Evolutionary conservation across 306 rosid genomes (phyloP).

Genomic region (Quercus dentata): DNA sequence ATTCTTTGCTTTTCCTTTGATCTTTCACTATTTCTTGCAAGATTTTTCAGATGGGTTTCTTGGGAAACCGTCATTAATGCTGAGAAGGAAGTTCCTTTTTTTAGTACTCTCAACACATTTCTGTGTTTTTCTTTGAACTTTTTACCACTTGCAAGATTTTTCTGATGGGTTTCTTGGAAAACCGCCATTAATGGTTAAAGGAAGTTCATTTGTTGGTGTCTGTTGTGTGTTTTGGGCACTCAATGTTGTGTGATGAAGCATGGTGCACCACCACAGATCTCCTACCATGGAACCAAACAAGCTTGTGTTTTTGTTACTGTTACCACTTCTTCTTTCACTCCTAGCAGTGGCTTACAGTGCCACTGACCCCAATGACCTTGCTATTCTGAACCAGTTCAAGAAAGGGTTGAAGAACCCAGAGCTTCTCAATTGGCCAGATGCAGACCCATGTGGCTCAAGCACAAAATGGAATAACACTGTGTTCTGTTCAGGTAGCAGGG

Average conservation of each 20-base stretch:
- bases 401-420: constrained; percentile 59
- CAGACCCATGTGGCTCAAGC: constrained; percentile 72
- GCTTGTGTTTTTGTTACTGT: constrained; percentile 1
- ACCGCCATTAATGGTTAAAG: constrained; percentile 21
- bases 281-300: constrained; percentile 32
- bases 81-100: constrained; percentile 18
- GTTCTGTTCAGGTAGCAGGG: constrained; percentile 52
- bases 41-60: constrained; percentile 10
- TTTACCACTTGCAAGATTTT: neutral
- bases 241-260: constrained; percentile 32
- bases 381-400: constrained; percentile 53
- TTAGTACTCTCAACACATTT: neutral
- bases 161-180: constrained; percentile 7
- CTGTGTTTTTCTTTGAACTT: no score
- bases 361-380: constrained; percentile 65
- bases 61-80: constrained; percentile 22
- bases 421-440: constrained; percentile 73
- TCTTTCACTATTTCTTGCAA: neutral
- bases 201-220: constrained; percentile 21
- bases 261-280: constrained; percentile 17
- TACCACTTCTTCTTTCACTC: constrained; percentile 22
- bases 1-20: neutral
- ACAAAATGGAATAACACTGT: constrained; percentile 50
- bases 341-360: constrained; percentile 20
- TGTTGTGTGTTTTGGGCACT: neutral